Evolutionary conservation across 768 basidiomycete species (phyloP), one percentile per base, ranked within the genome.

Genomic region (Chlorophyllum brunneum): DNA sequence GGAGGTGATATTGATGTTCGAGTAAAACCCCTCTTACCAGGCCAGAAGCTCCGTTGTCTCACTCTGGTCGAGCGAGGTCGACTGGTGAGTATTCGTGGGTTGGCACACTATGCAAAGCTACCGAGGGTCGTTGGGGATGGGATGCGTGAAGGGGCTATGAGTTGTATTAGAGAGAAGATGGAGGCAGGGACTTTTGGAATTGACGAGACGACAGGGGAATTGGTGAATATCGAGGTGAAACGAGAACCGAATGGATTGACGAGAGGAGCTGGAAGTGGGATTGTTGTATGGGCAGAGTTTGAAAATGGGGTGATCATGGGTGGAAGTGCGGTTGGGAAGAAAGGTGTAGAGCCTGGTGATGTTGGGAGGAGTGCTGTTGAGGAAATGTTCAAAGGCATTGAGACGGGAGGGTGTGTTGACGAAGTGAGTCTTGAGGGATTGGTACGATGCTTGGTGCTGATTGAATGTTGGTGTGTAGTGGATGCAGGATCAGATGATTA

Each of bases 241-340:
- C 64, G 77, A 39, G 82, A 85, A 54, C 68, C 63, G 29, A 70
- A 73, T 29, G 65, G 67, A 11, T 64, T 75, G 39, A 70, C 74
- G 1, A 69, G 70, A n/a, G 87, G 86, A 0, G 77, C 74, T 3
- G 88, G 88, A 1, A 84, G 83, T 31, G 87, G 88, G 0, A 81
- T 90, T 49, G 71, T 88, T 2, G 64, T 90, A 11, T 88, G 86
- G 84, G 88, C 87, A 0, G 83, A 88, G 65, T 78, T 88, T 20
- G 79, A 79, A 31, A 73, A 71, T 11, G 87, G 86, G 1, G 86
- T 86, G 40, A 63, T 83, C 26, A 71, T 90, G 16, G 86, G 81
- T 1, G 88, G 86, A 2, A 85, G 83, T 54, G 82, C 85, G 1
- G 71, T 87, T 24, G 83, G 86, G 11, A 66, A 65, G 24, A 83